Conservation (phyloP, 805 yeast genomes). For the Debaryomyces tyrocola region DNA sequence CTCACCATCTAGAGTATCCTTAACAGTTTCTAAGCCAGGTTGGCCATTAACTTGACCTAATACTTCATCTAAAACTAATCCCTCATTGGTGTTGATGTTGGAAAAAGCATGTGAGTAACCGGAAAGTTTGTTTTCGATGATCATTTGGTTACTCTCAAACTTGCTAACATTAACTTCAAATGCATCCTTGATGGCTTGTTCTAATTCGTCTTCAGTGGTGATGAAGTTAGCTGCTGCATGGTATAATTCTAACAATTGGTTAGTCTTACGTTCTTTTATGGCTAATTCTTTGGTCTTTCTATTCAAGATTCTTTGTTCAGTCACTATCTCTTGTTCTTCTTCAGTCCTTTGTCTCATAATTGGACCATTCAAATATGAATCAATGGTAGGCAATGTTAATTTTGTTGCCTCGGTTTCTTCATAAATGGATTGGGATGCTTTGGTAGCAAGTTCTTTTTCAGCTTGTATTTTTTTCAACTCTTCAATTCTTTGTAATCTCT, state of each 20-base stretch:
- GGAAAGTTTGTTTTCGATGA: constrained; percentile 35
- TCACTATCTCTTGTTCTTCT: constrained; percentile 60
- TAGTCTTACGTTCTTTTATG: constrained; percentile 53
- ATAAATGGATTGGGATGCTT: constrained; percentile 25
- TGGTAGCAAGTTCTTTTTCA: constrained; percentile 23
- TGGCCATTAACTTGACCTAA: constrained; percentile 41
- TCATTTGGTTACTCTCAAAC: constrained; percentile 33
- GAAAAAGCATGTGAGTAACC: constrained; percentile 30
- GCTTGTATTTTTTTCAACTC: constrained; percentile 24
- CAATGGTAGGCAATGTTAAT: constrained; percentile 80
- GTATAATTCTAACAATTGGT: constrained; percentile 64
- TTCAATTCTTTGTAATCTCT: constrained; percentile 42
- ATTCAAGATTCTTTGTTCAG: constrained; percentile 65
- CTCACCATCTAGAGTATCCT: constrained; percentile 40
- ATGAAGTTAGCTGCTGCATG: constrained; percentile 69
- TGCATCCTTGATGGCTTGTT: constrained; percentile 56
- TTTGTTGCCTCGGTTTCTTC: constrained; percentile 54
- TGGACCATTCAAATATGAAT: constrained; percentile 63
- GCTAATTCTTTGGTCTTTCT: constrained; percentile 55
- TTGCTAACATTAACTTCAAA: constrained; percentile 43
- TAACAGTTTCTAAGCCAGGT: constrained; percentile 40
- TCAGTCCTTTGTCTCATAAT: constrained; percentile 70
- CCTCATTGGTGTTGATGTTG: constrained; percentile 29
- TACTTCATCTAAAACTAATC: constrained; percentile 33
- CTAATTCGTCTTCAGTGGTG: constrained; percentile 67